phyloP scores from a whole-genome alignment of 345 rosid species.

The Citrus reticulata region DNA sequence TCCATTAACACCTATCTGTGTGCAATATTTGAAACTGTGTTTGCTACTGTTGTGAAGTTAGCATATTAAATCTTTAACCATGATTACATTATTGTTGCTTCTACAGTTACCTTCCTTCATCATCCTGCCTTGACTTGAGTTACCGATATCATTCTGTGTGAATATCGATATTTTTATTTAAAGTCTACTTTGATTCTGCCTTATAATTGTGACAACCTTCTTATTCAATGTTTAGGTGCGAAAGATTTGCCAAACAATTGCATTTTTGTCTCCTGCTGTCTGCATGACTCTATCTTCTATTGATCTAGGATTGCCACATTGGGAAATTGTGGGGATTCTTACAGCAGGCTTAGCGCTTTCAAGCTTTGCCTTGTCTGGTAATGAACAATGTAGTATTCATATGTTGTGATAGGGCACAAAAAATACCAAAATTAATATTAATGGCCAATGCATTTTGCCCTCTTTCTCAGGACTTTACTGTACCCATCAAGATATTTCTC shows the following conservation, averaged over 20 bases:
- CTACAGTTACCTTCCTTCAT: not conserved
- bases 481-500: slow-evolving; percentile 96
- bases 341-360: slow-evolving; percentile 84
- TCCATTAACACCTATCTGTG: not conserved
- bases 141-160: not conserved
- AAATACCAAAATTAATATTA: not conserved
- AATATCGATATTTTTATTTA: not conserved
- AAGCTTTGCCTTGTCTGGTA: slow-evolving; percentile 94
- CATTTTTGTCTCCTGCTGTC: slow-evolving; percentile 83
- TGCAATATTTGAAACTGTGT: not conserved
- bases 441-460: not conserved
- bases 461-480: slow-evolving; percentile 66
- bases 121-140: not conserved
- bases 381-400: slow-evolving; percentile 4
- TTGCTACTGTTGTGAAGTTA: not conserved
- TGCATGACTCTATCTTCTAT: slow-evolving; percentile 84
- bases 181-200: not conserved
- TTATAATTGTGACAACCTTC: not conserved
- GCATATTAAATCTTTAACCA: not conserved
- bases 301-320: slow-evolving; percentile 87
- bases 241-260: slow-evolving; percentile 88
- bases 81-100: not conserved
- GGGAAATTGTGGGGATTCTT: slow-evolving; percentile 90
- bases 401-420: not conserved
- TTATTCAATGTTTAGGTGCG: slow-evolving; percentile 57